phyloP scores from a whole-genome alignment of 1,284 basidiomycete species.

The Albatrellus sp. region DNA sequence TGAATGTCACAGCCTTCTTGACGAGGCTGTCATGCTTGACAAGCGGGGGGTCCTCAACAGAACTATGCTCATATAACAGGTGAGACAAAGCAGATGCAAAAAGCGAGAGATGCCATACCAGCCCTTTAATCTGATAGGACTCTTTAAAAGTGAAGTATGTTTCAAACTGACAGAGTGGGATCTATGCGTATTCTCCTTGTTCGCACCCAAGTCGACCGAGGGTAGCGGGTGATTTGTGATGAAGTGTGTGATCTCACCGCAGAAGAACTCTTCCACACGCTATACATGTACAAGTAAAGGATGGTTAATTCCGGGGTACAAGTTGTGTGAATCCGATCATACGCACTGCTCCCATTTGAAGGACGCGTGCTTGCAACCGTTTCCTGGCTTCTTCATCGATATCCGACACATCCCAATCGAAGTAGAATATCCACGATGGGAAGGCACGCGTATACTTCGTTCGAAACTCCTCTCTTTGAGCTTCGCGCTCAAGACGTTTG shows the following conservation, averaged over 20 bases:
- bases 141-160: slow-evolving; percentile 29
- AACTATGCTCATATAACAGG: slow-evolving; percentile 2
- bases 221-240: slow-evolving; percentile 48
- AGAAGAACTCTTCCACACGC: slow-evolving; percentile 81
- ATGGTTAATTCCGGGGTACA: too few species aligned
- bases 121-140: slow-evolving; percentile 50
- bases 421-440: slow-evolving; percentile 76
- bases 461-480: slow-evolving; percentile 63
- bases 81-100: not conserved
- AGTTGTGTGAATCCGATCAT: not conserved
- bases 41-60: slow-evolving; percentile 12
- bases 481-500: slow-evolving; percentile 37
- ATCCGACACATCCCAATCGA: slow-evolving; percentile 58
- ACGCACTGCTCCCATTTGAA: slow-evolving; percentile 71
- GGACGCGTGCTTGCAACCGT: slow-evolving; percentile 41
- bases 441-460: slow-evolving; percentile 80
- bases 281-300: slow-evolving; percentile 17
- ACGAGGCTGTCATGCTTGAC: slow-evolving; percentile 32
- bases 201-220: slow-evolving; percentile 25
- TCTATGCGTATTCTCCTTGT: slow-evolving; percentile 51
- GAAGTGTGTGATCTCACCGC: slow-evolving; percentile 72
- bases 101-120: slow-evolving; percentile 26
- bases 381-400: slow-evolving; percentile 30
- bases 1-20: slow-evolving; percentile 63
- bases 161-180: slow-evolving; percentile 10